phyloP scores from a whole-genome alignment of 2,329 filamentous ascomycete species.

The Sporothrix sp. region DNA sequence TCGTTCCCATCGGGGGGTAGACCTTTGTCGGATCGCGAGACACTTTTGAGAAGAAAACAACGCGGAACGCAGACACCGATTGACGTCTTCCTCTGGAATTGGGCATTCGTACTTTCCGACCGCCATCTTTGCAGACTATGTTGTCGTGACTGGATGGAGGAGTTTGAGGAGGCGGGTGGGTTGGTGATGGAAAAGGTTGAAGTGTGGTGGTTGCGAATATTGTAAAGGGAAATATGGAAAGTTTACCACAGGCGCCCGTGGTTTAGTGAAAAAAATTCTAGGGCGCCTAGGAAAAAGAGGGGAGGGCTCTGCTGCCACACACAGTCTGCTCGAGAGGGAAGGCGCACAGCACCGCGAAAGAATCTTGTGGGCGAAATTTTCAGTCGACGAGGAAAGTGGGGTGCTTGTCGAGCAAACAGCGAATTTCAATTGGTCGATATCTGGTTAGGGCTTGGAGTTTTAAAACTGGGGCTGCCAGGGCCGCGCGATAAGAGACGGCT shows the following conservation, averaged over 20 bases:
- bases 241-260: too few species aligned
- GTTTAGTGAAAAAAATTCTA: constrained; percentile 12
- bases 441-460: constrained; percentile 17
- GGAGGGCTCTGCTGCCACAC: constrained; percentile 9
- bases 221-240: constrained; percentile 2
- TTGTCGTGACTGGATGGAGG: constrained; percentile 33
- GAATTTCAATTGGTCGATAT: constrained; percentile 8
- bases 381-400: constrained; percentile 13
- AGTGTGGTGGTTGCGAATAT: constrained; percentile 13
- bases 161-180: constrained; percentile 20
- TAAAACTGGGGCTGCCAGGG: constrained; percentile 7
- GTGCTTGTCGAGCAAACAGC: neutral
- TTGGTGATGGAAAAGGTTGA: constrained; percentile 24
- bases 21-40: too few species aligned
- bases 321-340: neutral
- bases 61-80: neutral
- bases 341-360: neutral
- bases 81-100: neutral
- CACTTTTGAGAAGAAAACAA: neutral
- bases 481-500: constrained; percentile 9
- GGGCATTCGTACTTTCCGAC: constrained; percentile 41
- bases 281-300: constrained; percentile 14
- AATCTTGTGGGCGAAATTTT: constrained; percentile 24
- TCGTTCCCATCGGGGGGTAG: too few species aligned
- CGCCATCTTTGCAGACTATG: constrained; percentile 46